These are phyloP conservation scores for Testicularia cyperi DNA, from an alignment of 1,284 basidiomycete species.

Conservation along the genomic window DNA sequence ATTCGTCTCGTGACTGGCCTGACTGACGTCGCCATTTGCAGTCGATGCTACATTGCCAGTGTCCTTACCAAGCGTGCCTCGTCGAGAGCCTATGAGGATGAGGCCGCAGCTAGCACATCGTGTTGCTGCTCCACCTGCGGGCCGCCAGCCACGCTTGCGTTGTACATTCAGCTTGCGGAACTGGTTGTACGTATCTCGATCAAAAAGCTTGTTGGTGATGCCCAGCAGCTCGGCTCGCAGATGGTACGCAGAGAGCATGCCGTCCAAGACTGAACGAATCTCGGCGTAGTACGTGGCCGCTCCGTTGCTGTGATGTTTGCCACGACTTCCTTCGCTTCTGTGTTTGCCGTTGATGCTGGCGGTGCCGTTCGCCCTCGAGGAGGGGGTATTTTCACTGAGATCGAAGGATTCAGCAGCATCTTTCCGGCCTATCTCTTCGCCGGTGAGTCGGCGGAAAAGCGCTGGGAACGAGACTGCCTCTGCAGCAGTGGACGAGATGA, in stretches of 20 bases:
- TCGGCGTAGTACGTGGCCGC: constrained; percentile 71
- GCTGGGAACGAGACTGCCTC: constrained; percentile 84
- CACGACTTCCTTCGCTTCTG: constrained; percentile 38
- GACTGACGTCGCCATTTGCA: neutral
- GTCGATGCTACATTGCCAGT: too few relatives aligned
- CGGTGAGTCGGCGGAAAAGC: constrained; percentile 77
- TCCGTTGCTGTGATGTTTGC: too few relatives aligned
- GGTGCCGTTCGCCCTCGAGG: too few relatives aligned
- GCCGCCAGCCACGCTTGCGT: constrained; percentile 61
- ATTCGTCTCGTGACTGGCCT: neutral
- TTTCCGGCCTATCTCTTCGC: neutral
- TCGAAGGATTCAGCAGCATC: too few relatives aligned
- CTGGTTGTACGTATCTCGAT: constrained; percentile 77
- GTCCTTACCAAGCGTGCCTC: neutral
- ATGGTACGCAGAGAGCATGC: constrained; percentile 91
- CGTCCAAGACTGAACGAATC: constrained; percentile 82
- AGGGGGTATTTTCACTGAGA: too few relatives aligned
- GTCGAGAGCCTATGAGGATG: constrained; percentile 14
- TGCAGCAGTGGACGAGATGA: constrained; percentile 80
- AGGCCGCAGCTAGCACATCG: constrained; percentile 16
- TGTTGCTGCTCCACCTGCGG: constrained; percentile 5
- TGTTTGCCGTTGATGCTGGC: constrained; percentile 64
- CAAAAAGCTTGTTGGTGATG: constrained; percentile 80
- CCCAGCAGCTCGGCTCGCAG: constrained; percentile 86
- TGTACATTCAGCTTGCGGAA: constrained; percentile 64